phyloP scores from a whole-genome alignment of 1,284 basidiomycete species.

The Afroboletus lepidellus region DNA sequence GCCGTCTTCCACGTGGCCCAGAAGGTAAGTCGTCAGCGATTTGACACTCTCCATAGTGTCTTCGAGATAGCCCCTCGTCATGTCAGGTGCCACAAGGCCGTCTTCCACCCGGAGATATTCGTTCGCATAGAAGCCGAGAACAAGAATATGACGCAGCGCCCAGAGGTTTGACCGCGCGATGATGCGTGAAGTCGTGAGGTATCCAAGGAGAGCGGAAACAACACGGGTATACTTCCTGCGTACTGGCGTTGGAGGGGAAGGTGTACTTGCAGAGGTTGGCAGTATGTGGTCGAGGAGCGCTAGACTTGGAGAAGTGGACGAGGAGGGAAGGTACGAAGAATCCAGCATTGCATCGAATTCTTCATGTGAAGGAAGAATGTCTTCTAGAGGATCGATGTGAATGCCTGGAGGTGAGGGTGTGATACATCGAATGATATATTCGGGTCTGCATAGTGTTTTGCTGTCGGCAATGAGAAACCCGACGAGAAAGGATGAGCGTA shows the following conservation, averaged over 20 bases:
- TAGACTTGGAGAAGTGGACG: slow-evolving; percentile 55
- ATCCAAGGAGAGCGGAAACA: slow-evolving; percentile 56
- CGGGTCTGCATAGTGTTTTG: slow-evolving; percentile 39
- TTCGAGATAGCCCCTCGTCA: slow-evolving; percentile 23
- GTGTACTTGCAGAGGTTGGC: slow-evolving; percentile 36
- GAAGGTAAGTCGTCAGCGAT: slow-evolving; percentile 66
- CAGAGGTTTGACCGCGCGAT: slow-evolving; percentile 60
- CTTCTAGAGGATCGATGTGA: slow-evolving; percentile 38
- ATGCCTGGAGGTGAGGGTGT: slow-evolving; percentile 34
- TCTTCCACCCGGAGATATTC: slow-evolving; percentile 57
- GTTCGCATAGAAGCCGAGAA: slow-evolving; percentile 55
- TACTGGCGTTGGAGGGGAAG: slow-evolving; percentile 36
- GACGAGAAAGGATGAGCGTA: slow-evolving; percentile 30
- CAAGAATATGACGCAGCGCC: slow-evolving; percentile 62
- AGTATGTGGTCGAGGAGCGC: slow-evolving; percentile 64
- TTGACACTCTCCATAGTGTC: slow-evolving; percentile 53
- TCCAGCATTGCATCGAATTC: slow-evolving; percentile 51
- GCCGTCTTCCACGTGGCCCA: slow-evolving; percentile 45
- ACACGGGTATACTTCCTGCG: slow-evolving; percentile 71
- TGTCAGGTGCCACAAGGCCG: slow-evolving; percentile 42
- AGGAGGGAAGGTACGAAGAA: slow-evolving; percentile 39
- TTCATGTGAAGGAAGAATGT: slow-evolving; percentile 52
- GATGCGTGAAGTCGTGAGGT: slow-evolving; percentile 59
- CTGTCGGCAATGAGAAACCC: neutral
- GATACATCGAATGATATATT: slow-evolving; percentile 44